Conservation (phyloP, 176 grass and related monocot species). For the Cymbopogon citratus region DNA sequence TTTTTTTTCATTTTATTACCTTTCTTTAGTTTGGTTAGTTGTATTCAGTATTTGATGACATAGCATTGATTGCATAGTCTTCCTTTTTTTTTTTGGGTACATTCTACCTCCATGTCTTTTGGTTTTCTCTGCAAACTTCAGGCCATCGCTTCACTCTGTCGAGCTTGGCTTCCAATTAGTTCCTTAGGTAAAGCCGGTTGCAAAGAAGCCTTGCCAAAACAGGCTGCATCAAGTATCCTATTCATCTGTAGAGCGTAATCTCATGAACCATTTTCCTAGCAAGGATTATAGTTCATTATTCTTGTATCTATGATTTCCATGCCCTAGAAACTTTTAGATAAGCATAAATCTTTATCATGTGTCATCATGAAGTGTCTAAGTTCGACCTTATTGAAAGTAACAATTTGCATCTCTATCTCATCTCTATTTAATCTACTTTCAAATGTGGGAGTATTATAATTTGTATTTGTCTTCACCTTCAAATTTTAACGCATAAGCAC, state of each 20-base stretch:
- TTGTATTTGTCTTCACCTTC: not conserved
- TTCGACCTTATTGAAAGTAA: not conserved
- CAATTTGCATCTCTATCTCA: not conserved
- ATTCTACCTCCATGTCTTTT: not conserved
- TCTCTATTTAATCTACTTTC: not conserved
- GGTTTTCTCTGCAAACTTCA: not conserved
- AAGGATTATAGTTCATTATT: too few relatives aligned
- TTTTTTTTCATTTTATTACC: too few relatives aligned
- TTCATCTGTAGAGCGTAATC: too few relatives aligned
- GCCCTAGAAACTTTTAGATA: too few relatives aligned
- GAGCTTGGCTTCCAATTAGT: not conserved
- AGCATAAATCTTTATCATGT: too few relatives aligned
- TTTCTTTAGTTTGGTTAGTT: too few relatives aligned
- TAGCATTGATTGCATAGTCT: not conserved
- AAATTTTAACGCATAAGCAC: not conserved
- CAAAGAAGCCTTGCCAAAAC: too few relatives aligned
- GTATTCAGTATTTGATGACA: not conserved
- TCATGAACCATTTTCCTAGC: too few relatives aligned
- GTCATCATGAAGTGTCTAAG: not conserved
- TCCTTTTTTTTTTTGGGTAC: not conserved
- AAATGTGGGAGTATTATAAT: not conserved
- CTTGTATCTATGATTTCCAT: too few relatives aligned
- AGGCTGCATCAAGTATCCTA: too few relatives aligned
- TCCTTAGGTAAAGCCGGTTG: too few relatives aligned
- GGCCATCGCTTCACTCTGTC: not conserved